phyloP scores from a whole-genome alignment of 2,329 filamentous ascomycete species.

The Penicillium sp. region DNA sequence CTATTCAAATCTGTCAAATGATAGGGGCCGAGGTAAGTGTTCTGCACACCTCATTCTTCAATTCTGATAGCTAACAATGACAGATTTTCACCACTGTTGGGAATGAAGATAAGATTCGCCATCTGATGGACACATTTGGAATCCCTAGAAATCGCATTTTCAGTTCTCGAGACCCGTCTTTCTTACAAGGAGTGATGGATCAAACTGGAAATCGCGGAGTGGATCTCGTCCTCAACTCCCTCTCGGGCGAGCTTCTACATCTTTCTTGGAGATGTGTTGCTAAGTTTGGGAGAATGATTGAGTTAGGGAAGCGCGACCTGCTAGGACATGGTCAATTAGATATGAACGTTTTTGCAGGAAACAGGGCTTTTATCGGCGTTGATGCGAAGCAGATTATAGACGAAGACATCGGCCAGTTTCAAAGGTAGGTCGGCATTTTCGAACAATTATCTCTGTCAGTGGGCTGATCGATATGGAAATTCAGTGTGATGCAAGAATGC shows the following conservation, averaged over 20 bases:
- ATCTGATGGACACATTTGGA: slow-evolving; percentile 2
- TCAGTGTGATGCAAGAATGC: slow-evolving; percentile 2
- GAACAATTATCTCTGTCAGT: neutral
- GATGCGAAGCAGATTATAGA: slow-evolving; percentile 21
- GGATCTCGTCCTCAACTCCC: slow-evolving; percentile 32
- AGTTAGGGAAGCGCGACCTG: slow-evolving; percentile 26
- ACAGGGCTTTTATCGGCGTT: slow-evolving; percentile 24
- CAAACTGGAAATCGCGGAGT: slow-evolving; percentile 23
- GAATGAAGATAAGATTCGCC: neutral
- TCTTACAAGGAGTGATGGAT: slow-evolving; percentile 12
- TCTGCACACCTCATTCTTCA: neutral
- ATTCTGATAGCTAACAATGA: neutral
- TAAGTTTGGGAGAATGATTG: slow-evolving; percentile 29
- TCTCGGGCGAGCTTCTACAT: slow-evolving; percentile 29
- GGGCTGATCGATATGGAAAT: neutral
- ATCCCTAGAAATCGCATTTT: slow-evolving; percentile 3
- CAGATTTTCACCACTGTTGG: slow-evolving; percentile 11
- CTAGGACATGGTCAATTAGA: slow-evolving; percentile 19
- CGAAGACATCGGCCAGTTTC: neutral
- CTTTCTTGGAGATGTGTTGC: slow-evolving; percentile 35
- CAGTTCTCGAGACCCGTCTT: neutral
- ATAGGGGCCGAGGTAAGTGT: slow-evolving; percentile 34
- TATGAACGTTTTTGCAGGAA: slow-evolving; percentile 23
- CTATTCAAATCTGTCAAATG: slow-evolving; percentile 34
- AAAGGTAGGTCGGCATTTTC: neutral